Base-by-base conservation (phyloP, 2,329 filamentous ascomycete genomes). In the Talaromyces atroroseus region DNA sequence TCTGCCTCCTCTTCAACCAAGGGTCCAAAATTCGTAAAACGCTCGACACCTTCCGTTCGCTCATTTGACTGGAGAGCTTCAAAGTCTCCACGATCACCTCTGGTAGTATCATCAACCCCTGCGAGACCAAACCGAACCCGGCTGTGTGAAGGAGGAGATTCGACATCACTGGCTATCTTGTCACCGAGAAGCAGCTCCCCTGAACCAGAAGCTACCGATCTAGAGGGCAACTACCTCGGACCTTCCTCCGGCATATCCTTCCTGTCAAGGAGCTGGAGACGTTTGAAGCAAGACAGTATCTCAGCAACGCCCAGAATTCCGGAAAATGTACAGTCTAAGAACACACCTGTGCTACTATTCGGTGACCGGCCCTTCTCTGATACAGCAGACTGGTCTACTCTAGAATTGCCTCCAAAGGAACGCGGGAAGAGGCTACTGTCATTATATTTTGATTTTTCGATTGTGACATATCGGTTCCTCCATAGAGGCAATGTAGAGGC, bases 221-320 rank as follows among this genome's bases (percentile, higher is more conserved):
- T 81, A 11, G 76, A 80, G 60, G 80, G 79, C 1, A 79, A 83
- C 52, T 80, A 81, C 59, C 72, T 81, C n/a, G 81, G 81, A 10
- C 76, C 78, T 14, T 78, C 80, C 3, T 76, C 81, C 65, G 65
- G 77, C 45, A 66, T 79, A 63, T 73, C 81, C 62, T 77, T 86
- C 72, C 70, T 89, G 75, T 61, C 88, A 69, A 84, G 86, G 77
- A 75, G 86, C 78, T 76, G 88, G 85, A 68, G 87, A 77, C 72
- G 86, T 77, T 55, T 89, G 64, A 60, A 85, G 76, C 47, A 85
- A 78, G 51, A 84, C 77, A 74, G 73, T 42, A 69, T 61, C 18
- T 69, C 67, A 0, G 65, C 67, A 2, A 65, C 69, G 26, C 67
- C 68, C 0, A 63, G 64, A 53, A 62, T 62, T 16, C 51, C 67